Base-by-base conservation (phyloP, 805 yeast genomes). In the Ogataea allantospora region DNA sequence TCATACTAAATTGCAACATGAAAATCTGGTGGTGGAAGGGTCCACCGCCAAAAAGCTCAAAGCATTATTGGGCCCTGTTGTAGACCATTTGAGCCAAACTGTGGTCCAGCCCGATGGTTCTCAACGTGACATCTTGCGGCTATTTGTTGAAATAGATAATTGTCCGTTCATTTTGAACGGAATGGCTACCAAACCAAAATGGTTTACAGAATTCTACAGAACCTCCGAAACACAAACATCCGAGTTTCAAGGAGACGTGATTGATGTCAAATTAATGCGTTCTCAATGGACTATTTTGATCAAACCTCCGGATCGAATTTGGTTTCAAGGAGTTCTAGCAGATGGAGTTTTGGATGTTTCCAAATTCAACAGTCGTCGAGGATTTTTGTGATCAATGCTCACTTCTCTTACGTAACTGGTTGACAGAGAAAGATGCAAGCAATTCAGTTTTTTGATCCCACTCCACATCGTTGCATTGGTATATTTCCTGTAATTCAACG, bases 331-430 rank as follows among this genome's bases (percentile, higher is more conserved):
- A 9, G 25, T 53, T 3, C 30, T 48, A 20, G 26, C 55, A 3
- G 56, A 54, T 19, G 66, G 65, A 7, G 47, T 60, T 8, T 28
- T 57, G 4, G 62, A 59, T 43, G 40, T 34, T 8, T n/a, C 35
- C 4, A 45, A 43, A 26, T 62, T 45, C 43, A 40, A 58, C 34
- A 40, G 44, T 24, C 30, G 39, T 9, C 29, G 45, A 14, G 58
- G 56, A 2, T 60, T 54, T 38, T 18, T 61, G 11, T 21, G 9
- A 21, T 57, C 58, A 78, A 56, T 78, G 81, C 49, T 80, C 85
- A 55, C 83, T 74, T 61, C 85, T 70, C 59, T 80, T 80, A 54
- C 84, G 73, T 46, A 80, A 62, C 28, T 73, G 66, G 40, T 68
- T 68, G 23, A 73, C 65, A 25, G 70, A 67, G 54, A 77, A 78